phyloP scores from a whole-genome alignment of 2,329 filamentous ascomycete genomes.

The Scedosporium apiospermum region DNA sequence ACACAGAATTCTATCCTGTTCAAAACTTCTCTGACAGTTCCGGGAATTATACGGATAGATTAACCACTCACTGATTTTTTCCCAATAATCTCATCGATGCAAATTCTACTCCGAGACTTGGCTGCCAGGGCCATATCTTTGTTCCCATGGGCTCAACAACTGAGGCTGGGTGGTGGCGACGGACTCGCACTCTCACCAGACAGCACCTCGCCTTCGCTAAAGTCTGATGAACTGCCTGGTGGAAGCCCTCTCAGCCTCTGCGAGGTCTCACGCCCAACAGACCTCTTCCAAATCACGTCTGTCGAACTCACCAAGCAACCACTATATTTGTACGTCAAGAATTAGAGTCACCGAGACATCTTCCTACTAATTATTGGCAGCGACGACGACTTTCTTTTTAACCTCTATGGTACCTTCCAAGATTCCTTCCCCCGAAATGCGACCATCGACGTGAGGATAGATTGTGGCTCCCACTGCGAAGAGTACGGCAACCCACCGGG shows the following conservation, averaged over 20 bases:
- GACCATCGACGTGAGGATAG: neutral
- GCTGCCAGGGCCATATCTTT: too few species aligned
- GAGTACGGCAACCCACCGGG: neutral
- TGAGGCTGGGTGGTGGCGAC: too few species aligned
- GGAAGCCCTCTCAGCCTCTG: neutral
- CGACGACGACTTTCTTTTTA: neutral
- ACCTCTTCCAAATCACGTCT: neutral
- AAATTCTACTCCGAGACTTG: too few species aligned
- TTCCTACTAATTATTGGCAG: neutral
- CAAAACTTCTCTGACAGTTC: too few species aligned
- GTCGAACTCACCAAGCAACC: neutral
- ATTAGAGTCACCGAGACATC: neutral
- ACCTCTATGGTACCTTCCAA: constrained; percentile 1
- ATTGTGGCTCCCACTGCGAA: neutral
- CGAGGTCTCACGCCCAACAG: neutral
- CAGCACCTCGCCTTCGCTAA: neutral
- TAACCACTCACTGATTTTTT: too few species aligned
- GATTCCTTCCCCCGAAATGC: neutral
- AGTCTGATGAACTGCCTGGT: neutral
- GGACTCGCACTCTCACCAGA: too few species aligned
- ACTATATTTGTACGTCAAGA: neutral
- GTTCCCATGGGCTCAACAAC: too few species aligned
- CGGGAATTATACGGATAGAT: too few species aligned
- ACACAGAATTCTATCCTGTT: too few species aligned
- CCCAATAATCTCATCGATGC: too few species aligned